A percentile compares a stretch with the other conserved stretches of the same genome.
phyloP scores from a whole-genome alignment of 805 yeast genomes.

The Candida anglica region DNA sequence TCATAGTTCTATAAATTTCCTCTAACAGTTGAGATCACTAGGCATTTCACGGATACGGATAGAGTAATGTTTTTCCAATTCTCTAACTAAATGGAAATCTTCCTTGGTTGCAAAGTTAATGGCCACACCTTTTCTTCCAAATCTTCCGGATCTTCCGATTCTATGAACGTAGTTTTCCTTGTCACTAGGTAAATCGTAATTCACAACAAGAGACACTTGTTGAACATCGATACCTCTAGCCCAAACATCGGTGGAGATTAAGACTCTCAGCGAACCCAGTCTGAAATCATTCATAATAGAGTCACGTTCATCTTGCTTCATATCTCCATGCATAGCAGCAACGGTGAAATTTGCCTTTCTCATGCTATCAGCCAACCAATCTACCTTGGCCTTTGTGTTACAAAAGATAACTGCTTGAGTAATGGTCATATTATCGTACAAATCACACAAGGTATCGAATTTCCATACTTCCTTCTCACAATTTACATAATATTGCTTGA shows the following conservation, averaged over 20 bases:
- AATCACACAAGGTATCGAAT: slow-evolving; percentile 89
- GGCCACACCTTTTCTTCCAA: slow-evolving; percentile 98
- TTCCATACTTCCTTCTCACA: slow-evolving; percentile 93
- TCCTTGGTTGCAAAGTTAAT: slow-evolving; percentile 85
- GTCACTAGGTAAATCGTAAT: slow-evolving; percentile 90
- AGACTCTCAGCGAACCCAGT: slow-evolving; percentile 85
- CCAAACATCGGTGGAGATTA: slow-evolving; percentile 95
- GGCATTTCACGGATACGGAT: slow-evolving; percentile 79
- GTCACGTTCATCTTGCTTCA: slow-evolving; percentile 94
- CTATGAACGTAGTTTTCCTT: slow-evolving; percentile 95
- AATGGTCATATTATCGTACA: slow-evolving; percentile 90
- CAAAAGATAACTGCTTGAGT: slow-evolving; percentile 98
- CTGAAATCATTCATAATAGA: slow-evolving; percentile 94
- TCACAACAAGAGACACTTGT: slow-evolving; percentile 92
- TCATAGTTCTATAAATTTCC: no score
- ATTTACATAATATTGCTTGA: slow-evolving; percentile 85
- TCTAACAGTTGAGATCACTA: no score
- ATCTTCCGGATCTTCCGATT: slow-evolving; percentile 97
- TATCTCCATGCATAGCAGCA: slow-evolving; percentile 94
- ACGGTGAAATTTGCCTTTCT: slow-evolving; percentile 83
- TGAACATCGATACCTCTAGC: slow-evolving; percentile 99
- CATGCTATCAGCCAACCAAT: slow-evolving; percentile 80
- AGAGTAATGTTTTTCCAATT: slow-evolving; percentile 68
- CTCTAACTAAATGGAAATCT: slow-evolving; percentile 72
- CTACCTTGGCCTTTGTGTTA: slow-evolving; percentile 94